These are phyloP conservation scores for Gryganskiella cystojenkinii DNA, from an alignment of 192 early-diverging fungal genomes.

Conservation along the genomic window DNA sequence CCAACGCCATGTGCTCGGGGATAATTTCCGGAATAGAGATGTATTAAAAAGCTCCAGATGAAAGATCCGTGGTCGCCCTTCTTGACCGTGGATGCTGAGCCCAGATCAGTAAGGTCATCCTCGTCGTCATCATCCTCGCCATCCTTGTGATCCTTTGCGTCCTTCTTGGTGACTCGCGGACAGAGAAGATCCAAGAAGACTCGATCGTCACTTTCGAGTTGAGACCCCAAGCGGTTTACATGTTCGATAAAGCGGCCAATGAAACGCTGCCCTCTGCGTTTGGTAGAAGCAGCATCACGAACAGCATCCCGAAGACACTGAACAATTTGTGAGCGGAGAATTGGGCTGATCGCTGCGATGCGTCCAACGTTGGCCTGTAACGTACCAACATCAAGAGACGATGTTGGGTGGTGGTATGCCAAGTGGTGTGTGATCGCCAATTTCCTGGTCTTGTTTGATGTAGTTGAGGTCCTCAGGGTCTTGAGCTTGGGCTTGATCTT, in stretches of 20 bases:
- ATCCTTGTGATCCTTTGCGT: conserved; percentile 3
- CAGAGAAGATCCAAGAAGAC: conserved; percentile 7
- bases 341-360: too few relatives aligned
- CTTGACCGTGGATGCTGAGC: too few relatives aligned
- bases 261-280: conserved; percentile 4
- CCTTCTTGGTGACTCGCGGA: conserved; percentile 15
- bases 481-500: conserved; percentile 8
- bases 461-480: not conserved
- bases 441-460: conserved; percentile 3
- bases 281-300: conserved; percentile 3
- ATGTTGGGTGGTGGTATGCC: conserved; percentile 15
- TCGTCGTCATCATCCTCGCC: not conserved
- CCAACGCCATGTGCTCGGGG: not conserved
- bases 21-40: conserved; percentile 4
- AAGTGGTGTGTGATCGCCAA: not conserved
- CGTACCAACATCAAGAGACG: conserved; percentile 7
- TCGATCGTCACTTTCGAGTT: conserved; percentile 1
- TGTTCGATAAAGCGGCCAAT: conserved; percentile 12
- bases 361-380: not conserved
- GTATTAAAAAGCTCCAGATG: not conserved
- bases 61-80: not conserved
- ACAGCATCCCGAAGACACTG: conserved; percentile 7
- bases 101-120: conserved; percentile 2
- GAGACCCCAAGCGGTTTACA: not conserved
- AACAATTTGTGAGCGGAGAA: not conserved